Evolutionary conservation across 139 green algal genomes (phyloP).

Genomic region (Chlorella sp.): DNA sequence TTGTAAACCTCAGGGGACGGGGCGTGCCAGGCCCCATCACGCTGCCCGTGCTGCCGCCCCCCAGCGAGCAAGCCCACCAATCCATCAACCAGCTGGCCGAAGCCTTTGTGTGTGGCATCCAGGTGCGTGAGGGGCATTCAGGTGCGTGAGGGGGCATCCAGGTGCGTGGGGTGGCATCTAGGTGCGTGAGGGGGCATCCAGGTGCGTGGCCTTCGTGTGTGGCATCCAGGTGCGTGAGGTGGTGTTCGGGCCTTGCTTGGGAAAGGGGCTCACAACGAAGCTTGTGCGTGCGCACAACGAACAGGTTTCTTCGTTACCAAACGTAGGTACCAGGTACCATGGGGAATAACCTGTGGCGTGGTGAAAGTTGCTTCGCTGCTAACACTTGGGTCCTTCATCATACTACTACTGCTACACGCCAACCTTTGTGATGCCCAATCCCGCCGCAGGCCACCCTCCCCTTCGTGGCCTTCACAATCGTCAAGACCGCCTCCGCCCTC

Average conservation of each 20-base stretch:
- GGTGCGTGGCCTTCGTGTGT: neutral
- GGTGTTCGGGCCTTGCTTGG: neutral
- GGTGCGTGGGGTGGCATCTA: neutral
- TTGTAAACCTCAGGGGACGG: neutral
- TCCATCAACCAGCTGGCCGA: slow-evolving; percentile 50
- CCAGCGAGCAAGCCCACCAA: neutral
- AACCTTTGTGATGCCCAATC: neutral
- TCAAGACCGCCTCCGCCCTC: slow-evolving; percentile 45
- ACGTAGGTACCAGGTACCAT: neutral
- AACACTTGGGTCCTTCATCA: neutral
- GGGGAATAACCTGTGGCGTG: neutral
- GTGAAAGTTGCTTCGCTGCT: neutral
- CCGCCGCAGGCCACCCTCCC: slow-evolving; percentile 42
- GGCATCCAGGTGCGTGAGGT: neutral
- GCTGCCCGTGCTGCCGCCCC: slow-evolving; percentile 8
- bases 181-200: neutral
- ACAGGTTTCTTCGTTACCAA: neutral
- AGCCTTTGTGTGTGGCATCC: slow-evolving; percentile 37
- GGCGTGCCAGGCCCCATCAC: slow-evolving; percentile 4
- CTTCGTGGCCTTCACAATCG: slow-evolving; percentile 46
- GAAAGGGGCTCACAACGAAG: neutral
- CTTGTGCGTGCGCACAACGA: neutral
- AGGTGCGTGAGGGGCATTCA: slow-evolving; percentile 33
- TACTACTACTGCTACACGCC: neutral
- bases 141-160: neutral